Evolutionary conservation across 1,139 yeast genomes (phyloP), one percentile per base, ranked within the genome.

Genomic region (Nakaseomyces nivariensis): DNA sequence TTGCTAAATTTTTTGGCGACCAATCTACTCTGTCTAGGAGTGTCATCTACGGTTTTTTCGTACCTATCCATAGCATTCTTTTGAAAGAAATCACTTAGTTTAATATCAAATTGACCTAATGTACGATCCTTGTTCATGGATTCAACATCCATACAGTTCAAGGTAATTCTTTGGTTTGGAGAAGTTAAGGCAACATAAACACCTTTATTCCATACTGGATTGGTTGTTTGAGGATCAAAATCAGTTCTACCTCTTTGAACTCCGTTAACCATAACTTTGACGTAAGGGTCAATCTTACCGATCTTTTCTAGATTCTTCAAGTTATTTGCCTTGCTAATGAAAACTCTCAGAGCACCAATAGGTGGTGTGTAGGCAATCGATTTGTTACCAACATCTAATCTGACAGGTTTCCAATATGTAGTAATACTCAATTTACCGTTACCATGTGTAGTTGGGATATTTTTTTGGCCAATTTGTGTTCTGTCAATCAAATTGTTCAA

Each of bases 91-190:
- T 82, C 86, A 51, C 75, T 72, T 54, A 87, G 71, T 58, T 79
- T 78, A 27, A 92, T 72, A 59, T 82, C 84, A 67, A 85, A 83
- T 11, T 83, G 76, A 49, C 99, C 98, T 51, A 92, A 76, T 8
- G 95, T 78, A 64, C 97, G 80, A 67, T 94, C 98, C 42, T 81
- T 79, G 25, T 84, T 79, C 51, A 72, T 76, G 52, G 76, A 75
- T 68, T 90, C 95, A 45, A 84, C 85, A 69, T 90, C 97, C 96
- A 92, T 86, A 9, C 81, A 95, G 67, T 92, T 97, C 49, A 94
- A 66, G 2, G 89, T 81, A 56, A 90, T 70, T 61, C 78, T 82
- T 67, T 90, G 97, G 63, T 82, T 82, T 38, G 89, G 79, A 45
- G 89, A 84, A 11, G 94, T 78, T 26, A 92, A 78, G 6, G 96